Evolutionary conservation across 2,329 filamentous ascomycete species (phyloP).

Genomic region (Chaetomium globosum): DNA sequence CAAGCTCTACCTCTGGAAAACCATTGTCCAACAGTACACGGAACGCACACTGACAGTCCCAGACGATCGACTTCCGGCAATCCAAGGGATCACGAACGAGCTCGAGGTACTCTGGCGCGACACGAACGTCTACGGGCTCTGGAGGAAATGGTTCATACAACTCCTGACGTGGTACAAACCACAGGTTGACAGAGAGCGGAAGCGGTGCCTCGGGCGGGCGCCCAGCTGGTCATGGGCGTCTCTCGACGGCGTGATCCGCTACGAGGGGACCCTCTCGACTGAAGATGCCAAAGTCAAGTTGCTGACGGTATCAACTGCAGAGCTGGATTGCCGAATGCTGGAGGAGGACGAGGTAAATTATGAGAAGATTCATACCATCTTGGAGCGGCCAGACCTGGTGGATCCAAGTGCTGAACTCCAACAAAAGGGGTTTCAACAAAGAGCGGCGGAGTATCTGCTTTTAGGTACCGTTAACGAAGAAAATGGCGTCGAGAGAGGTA

Average conservation of each 20-base stretch:
- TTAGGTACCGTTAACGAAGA: not conserved
- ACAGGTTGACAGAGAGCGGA: constrained; percentile 1
- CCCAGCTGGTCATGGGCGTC: constrained; percentile 8
- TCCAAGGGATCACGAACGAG: constrained; percentile 1
- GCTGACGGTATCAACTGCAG: constrained; percentile 2
- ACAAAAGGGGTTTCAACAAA: constrained; percentile 1
- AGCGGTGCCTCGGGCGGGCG: constrained; percentile 8
- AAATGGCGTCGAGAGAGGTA: not conserved
- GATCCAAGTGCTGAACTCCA: not conserved
- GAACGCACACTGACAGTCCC: constrained; percentile 4
- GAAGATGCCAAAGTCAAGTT: constrained; percentile 5
- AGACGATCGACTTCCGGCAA: not conserved
- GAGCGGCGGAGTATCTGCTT: constrained; percentile 3
- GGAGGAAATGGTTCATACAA: constrained; percentile 4
- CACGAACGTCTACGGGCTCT: constrained; percentile 4
- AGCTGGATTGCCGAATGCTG: not conserved
- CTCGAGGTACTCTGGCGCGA: constrained; percentile 1
- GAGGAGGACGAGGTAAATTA: constrained; percentile 1
- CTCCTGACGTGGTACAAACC: constrained; percentile 7
- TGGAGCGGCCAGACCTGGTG: constrained; percentile 4
- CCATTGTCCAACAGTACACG: constrained; percentile 3
- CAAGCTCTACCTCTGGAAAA: constrained; percentile 6
- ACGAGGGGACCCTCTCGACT: constrained; percentile 6
- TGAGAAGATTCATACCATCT: not conserved
- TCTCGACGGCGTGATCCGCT: constrained; percentile 6